Evolutionary conservation across 805 yeast species (phyloP).

Genomic region (Candida caryicola): DNA sequence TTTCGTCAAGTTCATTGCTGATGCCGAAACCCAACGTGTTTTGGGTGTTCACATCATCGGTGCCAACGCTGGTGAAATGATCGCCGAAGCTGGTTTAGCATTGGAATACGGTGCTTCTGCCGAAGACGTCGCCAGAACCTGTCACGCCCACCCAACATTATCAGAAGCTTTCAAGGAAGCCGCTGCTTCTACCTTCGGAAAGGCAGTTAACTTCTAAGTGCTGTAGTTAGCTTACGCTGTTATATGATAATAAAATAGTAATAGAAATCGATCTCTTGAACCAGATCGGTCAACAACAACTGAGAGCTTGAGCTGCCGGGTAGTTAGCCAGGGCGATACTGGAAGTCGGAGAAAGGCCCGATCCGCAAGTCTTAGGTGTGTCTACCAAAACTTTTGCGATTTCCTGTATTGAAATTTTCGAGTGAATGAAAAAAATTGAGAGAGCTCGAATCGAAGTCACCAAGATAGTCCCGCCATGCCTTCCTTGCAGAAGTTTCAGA

Average conservation of each 20-base stretch:
- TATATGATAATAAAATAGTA: not conserved
- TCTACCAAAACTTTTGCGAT: constrained; percentile 2
- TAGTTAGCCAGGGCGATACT: too few species aligned
- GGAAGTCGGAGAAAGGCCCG: too few species aligned
- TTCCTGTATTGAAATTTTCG: not conserved
- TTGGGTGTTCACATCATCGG: constrained; percentile 97
- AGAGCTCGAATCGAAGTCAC: too few species aligned
- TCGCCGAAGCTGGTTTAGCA: constrained; percentile 97
- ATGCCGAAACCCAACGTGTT: constrained; percentile 94
- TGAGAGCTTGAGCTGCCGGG: too few species aligned
- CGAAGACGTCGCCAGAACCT: constrained; percentile 95
- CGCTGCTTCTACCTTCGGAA: constrained; percentile 85
- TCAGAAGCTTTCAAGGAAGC: constrained; percentile 99
- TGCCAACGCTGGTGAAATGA: constrained; percentile 99
- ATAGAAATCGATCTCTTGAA: not conserved
- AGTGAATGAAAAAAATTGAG: not conserved
- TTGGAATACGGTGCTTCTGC: constrained; percentile 98
- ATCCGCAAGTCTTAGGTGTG: too few species aligned
- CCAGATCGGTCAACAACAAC: too few species aligned
- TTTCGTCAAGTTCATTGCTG: constrained; percentile 91
- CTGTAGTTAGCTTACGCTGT: not conserved
- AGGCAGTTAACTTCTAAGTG: constrained; percentile 78
- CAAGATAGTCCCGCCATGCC: constrained; percentile 26
- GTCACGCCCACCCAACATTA: constrained; percentile 98
- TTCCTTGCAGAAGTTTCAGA: constrained; percentile 40